Percentiles rank a stretch among this genome's conserved stretches.
Evolutionary conservation across 2,329 filamentous ascomycete species (phyloP).

Genomic region (Rutstroemia sp.): DNA sequence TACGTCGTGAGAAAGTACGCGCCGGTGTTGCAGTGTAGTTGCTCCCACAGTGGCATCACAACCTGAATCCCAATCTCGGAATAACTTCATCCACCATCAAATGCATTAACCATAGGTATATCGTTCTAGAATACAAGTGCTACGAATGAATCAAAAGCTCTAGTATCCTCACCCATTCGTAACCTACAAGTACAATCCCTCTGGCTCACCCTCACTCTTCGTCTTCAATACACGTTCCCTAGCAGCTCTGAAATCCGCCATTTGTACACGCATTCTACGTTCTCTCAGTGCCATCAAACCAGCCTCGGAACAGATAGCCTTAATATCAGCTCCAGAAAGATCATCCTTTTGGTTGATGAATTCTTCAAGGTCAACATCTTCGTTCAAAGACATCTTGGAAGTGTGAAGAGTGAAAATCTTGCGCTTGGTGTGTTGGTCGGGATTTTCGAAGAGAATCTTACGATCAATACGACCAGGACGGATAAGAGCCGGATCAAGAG

Average conservation of each 20-base stretch:
- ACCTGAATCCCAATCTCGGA: too few relatives aligned
- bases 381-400: conserved; percentile 94
- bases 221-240: conserved; percentile 94
- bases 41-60: too few relatives aligned
- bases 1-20: too few relatives aligned
- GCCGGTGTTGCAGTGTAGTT: too few relatives aligned
- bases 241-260: conserved; percentile 93
- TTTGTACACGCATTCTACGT: conserved; percentile 95
- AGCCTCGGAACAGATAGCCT: conserved; percentile 96
- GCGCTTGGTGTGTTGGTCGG: conserved; percentile 78
- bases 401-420: conserved; percentile 99
- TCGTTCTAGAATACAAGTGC: conserved; percentile 23
- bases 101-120: conserved; percentile 8
- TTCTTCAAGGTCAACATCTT: conserved; percentile 97
- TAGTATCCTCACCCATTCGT: not conserved
- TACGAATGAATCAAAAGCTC: conserved; percentile 18
- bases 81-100: not conserved
- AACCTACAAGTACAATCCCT: conserved; percentile 90
- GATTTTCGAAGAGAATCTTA: conserved; percentile 75
- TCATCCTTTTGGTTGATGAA: conserved; percentile 99
- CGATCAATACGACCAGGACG: conserved; percentile 96
- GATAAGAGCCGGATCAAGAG: conserved; percentile 90
- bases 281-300: conserved; percentile 91
- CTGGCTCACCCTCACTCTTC: conserved; percentile 96
- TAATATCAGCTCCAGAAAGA: conserved; percentile 93